phyloP scores from a whole-genome alignment of 208 protist genomes.

The Entamoeba invadens region DNA sequence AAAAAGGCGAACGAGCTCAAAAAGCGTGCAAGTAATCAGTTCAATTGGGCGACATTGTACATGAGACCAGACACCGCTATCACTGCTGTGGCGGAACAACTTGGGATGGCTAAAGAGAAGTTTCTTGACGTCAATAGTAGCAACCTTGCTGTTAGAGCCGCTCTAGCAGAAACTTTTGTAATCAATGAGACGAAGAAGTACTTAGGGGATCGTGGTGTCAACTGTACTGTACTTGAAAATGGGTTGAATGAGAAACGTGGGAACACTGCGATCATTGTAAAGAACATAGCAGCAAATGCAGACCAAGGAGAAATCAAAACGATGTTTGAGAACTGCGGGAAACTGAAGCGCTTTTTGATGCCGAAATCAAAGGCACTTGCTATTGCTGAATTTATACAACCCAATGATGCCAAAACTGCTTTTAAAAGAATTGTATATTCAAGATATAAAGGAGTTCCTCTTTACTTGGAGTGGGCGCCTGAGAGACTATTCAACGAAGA shows the following conservation, averaged over 20 bases:
- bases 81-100: constrained; percentile 36
- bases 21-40: background rate
- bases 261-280: constrained; percentile 49
- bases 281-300: constrained; percentile 48
- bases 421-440: constrained; percentile 78
- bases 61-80: constrained; percentile 53
- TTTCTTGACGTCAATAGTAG: constrained; percentile 36
- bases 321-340: constrained; percentile 34
- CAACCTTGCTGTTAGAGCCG: constrained; percentile 58
- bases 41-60: constrained; percentile 63
- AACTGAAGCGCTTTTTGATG: constrained; percentile 39
- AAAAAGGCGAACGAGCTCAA: constrained; percentile 38
- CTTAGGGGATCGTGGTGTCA: constrained; percentile 34
- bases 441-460: constrained; percentile 64
- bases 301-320: constrained; percentile 33
- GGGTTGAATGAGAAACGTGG: background rate
- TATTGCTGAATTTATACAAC: constrained; percentile 47
- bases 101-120: constrained; percentile 48
- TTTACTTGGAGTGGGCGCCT: constrained; percentile 92
- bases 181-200: constrained; percentile 50
- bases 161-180: constrained; percentile 54
- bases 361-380: constrained; percentile 42
- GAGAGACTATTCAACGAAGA: constrained; percentile 48
- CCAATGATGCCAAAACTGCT: constrained; percentile 57
- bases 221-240: constrained; percentile 23